phyloP scores from a whole-genome alignment of 257 asterid genomes.

The Solanum chaucha region DNA sequence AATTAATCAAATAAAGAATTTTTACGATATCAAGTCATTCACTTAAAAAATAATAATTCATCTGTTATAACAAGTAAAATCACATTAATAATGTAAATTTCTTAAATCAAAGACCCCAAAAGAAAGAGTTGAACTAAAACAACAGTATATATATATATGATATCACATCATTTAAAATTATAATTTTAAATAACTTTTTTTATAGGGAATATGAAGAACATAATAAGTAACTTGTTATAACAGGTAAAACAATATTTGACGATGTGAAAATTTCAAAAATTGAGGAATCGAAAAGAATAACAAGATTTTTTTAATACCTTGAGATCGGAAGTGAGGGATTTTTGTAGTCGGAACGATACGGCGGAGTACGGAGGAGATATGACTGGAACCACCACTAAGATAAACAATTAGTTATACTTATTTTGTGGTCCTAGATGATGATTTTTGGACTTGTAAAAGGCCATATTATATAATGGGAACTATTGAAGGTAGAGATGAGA shows the following conservation, averaged over 20 bases:
- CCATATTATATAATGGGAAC: conserved; percentile 30
- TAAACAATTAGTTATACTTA: conserved; percentile 9
- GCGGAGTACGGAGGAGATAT: not conserved
- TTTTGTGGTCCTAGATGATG: conserved; percentile 19
- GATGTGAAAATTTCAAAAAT: not conserved
- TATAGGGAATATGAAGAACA: not conserved
- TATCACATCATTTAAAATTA: not conserved
- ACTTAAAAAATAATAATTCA: not conserved
- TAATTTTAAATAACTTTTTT: not conserved
- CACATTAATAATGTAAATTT: not conserved
- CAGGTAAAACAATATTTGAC: not conserved
- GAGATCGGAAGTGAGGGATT: not conserved
- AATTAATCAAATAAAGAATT: not conserved
- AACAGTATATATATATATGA: not conserved
- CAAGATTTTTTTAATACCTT: not conserved
- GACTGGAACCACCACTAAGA: not conserved
- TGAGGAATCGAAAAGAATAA: not conserved
- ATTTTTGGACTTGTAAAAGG: conserved; percentile 7
- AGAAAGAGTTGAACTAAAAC: not conserved
- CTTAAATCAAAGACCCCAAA: not conserved
- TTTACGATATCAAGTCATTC: not conserved
- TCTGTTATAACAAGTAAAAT: not conserved
- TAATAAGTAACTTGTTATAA: not conserved
- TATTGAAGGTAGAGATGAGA: conserved; percentile 24
- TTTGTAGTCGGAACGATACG: not conserved